A percentile compares a stretch with the other conserved stretches of the same genome.
Evolutionary conservation across 2,329 filamentous ascomycete species (phyloP).

Genomic region (Epichloe typhina): DNA sequence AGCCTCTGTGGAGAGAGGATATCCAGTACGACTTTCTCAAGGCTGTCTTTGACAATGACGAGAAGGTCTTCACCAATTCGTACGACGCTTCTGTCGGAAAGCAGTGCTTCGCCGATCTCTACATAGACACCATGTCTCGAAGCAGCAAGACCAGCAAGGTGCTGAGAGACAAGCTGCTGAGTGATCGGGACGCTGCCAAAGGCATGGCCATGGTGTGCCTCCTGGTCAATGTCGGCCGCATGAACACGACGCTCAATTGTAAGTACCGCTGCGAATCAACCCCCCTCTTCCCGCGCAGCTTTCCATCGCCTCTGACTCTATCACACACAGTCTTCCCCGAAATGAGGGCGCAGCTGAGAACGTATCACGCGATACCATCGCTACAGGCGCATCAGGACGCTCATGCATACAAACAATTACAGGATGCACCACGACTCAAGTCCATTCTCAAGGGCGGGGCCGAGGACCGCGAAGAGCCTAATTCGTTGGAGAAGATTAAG

Average conservation of each 20-base stretch:
- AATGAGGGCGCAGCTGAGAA: constrained; percentile 94
- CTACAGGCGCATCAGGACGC: constrained; percentile 90
- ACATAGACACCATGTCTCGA: constrained; percentile 95
- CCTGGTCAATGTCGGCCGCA: constrained; percentile 89
- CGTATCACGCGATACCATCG: constrained; percentile 95
- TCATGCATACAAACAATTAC: constrained; percentile 93
- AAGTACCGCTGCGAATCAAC: constrained; percentile 18
- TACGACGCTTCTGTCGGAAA: constrained; percentile 56
- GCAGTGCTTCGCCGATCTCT: constrained; percentile 84
- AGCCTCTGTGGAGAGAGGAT: constrained; percentile 74
- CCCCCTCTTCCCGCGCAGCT: neutral
- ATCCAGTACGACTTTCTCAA: constrained; percentile 81
- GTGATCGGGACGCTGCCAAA: constrained; percentile 80
- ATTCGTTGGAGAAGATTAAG: constrained; percentile 72
- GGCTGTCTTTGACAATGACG: constrained; percentile 63
- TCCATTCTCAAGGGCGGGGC: constrained; percentile 95
- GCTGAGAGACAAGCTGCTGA: constrained; percentile 87
- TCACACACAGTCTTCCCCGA: constrained; percentile 73
- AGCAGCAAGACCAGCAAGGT: constrained; percentile 99
- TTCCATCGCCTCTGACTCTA: neutral
- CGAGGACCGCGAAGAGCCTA: constrained; percentile 77
- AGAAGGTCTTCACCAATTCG: constrained; percentile 75
- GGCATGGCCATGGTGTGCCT: constrained; percentile 99
- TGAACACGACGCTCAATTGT: constrained; percentile 99
- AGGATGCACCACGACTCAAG: constrained; percentile 90